Evolutionary conservation across 345 rosid species (phyloP), one percentile per base, ranked within the genome.

Genomic region (Euclidium syriacum): DNA sequence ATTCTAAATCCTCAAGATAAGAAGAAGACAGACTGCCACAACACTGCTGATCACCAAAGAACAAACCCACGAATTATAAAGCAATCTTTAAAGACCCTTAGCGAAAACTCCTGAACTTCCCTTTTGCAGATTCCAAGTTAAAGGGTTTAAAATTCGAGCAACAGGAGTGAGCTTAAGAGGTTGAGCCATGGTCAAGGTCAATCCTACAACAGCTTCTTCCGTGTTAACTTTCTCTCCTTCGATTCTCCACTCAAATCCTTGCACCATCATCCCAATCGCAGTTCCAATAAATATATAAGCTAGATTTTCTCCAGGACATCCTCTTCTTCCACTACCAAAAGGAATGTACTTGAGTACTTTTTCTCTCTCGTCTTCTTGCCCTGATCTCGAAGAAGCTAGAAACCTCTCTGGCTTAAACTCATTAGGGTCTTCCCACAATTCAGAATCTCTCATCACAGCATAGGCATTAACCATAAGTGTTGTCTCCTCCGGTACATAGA

Each of bases 401-500:
- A 66, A 66, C 56, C 71, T 55, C 30, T 66, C 56, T 18, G 72
- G 72, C 11, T 25, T 66, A 35, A 66, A 65, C 25, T 42, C 52
- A 2, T 36, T 9, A 46, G 90, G 96, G 67, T 80, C 83, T 35
- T 85, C 83, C 75, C 88, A 66, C 0, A 74, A 65, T 26, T 78
- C 77, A 36, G 64, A n/a, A 56, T 67, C 71, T 58, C 87, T 72
- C 5, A 86, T 84, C 14, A 80, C 52, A 0, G 80, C 82, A 85
- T 85, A 88, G 3, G 34, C 64, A 66, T 56, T 56, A 26, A 54
- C 17, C 7, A 46, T 1, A 18, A 66, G 12, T 26, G 30, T 34
- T 12, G 71, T 66, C 10, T 46, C 25, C 7, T 55, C 48, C 1
- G 56, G 40, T 12, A 66, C 16, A 3, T 55, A 35, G 9, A 66